A percentile compares a stretch with the other conserved stretches of the same genome.
These are phyloP conservation scores for Populus nigra DNA, from an alignment of 345 rosid species.

Conservation along the genomic window DNA sequence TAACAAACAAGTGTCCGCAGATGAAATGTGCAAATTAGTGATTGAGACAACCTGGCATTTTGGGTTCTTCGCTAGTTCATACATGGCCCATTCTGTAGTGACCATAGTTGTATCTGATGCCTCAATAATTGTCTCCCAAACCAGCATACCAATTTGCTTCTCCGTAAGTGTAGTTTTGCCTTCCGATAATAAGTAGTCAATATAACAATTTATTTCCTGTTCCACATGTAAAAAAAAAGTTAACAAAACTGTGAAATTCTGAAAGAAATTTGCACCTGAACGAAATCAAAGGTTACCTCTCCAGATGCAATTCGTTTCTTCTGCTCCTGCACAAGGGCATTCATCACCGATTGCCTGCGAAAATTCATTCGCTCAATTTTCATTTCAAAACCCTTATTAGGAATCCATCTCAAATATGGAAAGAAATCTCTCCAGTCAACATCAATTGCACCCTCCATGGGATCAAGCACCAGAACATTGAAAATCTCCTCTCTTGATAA, in stretches of 20 bases:
- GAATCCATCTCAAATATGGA: conserved; percentile 80
- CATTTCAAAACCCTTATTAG: conserved; percentile 51
- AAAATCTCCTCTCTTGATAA: conserved; percentile 57
- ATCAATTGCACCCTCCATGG: conserved; percentile 78
- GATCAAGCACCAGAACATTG: conserved; percentile 54
- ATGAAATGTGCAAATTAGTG: background rate
- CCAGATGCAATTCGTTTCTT: conserved; percentile 50
- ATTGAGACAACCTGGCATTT: conserved; percentile 45
- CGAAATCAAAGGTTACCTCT: conserved; percentile 33
- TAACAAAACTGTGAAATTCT: background rate
- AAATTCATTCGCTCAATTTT: conserved; percentile 46
- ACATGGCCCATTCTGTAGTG: conserved; percentile 84
- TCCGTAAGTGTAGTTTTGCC: conserved; percentile 48
- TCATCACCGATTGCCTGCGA: conserved; percentile 62
- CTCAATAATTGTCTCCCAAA: conserved; percentile 82
- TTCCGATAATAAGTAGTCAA: conserved; percentile 59
- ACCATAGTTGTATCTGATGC: conserved; percentile 74
- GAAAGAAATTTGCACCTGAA: background rate
- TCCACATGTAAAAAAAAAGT: conserved; percentile 2
- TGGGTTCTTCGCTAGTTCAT: conserved; percentile 73
- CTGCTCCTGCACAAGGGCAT: conserved; percentile 52
- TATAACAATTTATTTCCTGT: conserved; percentile 58
- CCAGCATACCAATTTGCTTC: conserved; percentile 55
- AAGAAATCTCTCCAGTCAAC: conserved; percentile 98
- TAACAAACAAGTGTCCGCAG: too few relatives aligned